phyloP scores from a whole-genome alignment of 2,329 filamentous ascomycete species.

The Aspergillus sp. region DNA sequence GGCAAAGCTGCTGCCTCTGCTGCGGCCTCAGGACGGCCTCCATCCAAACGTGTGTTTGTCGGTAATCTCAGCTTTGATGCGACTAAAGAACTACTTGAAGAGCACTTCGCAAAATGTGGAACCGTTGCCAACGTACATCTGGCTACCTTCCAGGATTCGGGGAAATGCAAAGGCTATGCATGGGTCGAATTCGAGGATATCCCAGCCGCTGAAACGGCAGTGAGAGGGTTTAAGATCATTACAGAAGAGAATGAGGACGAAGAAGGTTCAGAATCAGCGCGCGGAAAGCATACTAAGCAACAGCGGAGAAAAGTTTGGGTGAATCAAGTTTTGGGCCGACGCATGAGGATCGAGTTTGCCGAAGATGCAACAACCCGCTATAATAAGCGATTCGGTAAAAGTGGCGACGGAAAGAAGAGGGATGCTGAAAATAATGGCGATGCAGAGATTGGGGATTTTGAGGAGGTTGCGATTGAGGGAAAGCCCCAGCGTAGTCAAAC shows the following conservation, averaged over 20 bases:
- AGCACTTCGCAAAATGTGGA: slow-evolving; percentile 84
- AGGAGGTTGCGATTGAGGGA: slow-evolving; percentile 24
- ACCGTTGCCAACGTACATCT: slow-evolving; percentile 79
- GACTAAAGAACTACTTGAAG: slow-evolving; percentile 74
- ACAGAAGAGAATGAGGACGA: slow-evolving; percentile 44
- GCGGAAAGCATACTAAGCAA: slow-evolving; percentile 36
- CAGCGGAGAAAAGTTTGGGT: slow-evolving; percentile 70
- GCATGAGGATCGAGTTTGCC: slow-evolving; percentile 85
- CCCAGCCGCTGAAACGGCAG: slow-evolving; percentile 71
- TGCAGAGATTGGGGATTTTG: slow-evolving; percentile 9
- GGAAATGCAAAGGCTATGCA: slow-evolving; percentile 96
- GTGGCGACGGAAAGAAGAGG: slow-evolving; percentile 47
- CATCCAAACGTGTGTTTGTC: slow-evolving; percentile 80
- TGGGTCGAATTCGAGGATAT: slow-evolving; percentile 90
- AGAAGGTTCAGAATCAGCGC: slow-evolving; percentile 51
- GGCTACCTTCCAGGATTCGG: slow-evolving; percentile 92
- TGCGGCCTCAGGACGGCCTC: slow-evolving; percentile 57
- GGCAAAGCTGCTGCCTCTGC: slow-evolving; percentile 28
- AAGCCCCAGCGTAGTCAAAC: slow-evolving; percentile 18
- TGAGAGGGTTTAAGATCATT: slow-evolving; percentile 77
- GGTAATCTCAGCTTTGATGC: slow-evolving; percentile 84
- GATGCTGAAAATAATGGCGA: slow-evolving; percentile 13
- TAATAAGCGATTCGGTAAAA: slow-evolving; percentile 89
- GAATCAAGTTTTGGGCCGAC: slow-evolving; percentile 76
- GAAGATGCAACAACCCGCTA: slow-evolving; percentile 88